Conservation (phyloP, 345 rosid genomes). For the Aquilaria sinensis region DNA sequence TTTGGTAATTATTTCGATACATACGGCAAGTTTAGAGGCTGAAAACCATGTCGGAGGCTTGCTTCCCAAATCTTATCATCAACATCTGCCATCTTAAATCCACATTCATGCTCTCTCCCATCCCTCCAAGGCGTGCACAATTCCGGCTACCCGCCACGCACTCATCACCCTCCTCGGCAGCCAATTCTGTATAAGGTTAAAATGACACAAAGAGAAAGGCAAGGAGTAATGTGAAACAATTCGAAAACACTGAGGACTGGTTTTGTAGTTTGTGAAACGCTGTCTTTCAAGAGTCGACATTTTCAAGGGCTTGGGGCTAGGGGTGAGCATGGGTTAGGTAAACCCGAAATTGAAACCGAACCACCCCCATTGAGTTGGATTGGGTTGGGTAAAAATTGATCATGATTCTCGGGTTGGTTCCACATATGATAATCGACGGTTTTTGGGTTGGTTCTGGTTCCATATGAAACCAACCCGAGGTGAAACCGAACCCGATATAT, state of each 20-base stretch:
- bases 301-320: constrained; percentile 31
- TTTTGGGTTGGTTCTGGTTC: no score
- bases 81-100: constrained; percentile 27
- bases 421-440: no score
- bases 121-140: constrained; percentile 47
- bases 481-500: no score
- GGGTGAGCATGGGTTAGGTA: no score
- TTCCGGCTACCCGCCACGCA: constrained; percentile 41
- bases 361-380: no score
- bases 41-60: constrained; percentile 39
- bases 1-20: no score
- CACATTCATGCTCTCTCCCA: constrained; percentile 46
- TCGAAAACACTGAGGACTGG: no score
- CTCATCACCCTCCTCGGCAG: constrained; percentile 60
- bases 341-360: no score
- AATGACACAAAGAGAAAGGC: neutral
- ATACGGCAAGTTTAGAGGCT: constrained; percentile 17
- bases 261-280: neutral
- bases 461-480: no score
- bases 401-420: no score
- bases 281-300: constrained; percentile 39
- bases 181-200: constrained; percentile 35
- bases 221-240: neutral
- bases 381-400: no score
- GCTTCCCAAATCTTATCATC: constrained; percentile 44